Evolutionary conservation across 2,329 filamentous ascomycete genomes (phyloP), one percentile per base, ranked within the genome.

Genomic region (Diaporthe ilicicola): DNA sequence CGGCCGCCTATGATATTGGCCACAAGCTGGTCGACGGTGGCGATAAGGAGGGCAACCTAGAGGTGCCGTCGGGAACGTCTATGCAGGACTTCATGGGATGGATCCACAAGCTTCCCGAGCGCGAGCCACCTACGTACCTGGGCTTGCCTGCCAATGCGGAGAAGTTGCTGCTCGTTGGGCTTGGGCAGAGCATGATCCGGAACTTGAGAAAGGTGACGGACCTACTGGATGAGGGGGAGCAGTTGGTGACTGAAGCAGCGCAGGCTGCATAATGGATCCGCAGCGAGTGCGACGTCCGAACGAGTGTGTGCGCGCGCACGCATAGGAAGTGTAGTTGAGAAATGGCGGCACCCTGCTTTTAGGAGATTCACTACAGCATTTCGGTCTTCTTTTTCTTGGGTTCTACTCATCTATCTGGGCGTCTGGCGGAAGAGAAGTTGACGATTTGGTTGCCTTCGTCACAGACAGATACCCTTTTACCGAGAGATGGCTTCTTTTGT

Each of bases 91-190:
- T 98, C 80, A 91, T 92, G 82, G 87, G 88, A 46, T 99, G 97
- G 97, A 94, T 99, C 73, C 93, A 97, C 77, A 90, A 90, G 72
- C 85, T 99, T 73, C 96, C 96, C 0, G 96, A 99, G 86, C 91
- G 96, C 77, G 96, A 99, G 81, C 97, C 97, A 34, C 96, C 96
- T 5, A 97, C 94, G 0, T 99, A 97, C 79, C 87, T 99, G 19
- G 97, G 96, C 27, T 83, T 99, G 75, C 96, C 96, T 44, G 94
- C 94, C 34, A 98, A 99, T 80, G 96, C 96, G 24, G 96, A 99
- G 90, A 99, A 98, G 83, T 80, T 99, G 79, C 82, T 99, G 76
- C 87, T 99, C 39, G 93, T 97, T 17, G 95, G 94, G 2, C 91
- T 97, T 77, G 97, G 95, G 53, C 89, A 90, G 78, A 93, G 92